phyloP scores from a whole-genome alignment of 768 basidiomycete genomes.

The Chlorophyllum brunneum region DNA sequence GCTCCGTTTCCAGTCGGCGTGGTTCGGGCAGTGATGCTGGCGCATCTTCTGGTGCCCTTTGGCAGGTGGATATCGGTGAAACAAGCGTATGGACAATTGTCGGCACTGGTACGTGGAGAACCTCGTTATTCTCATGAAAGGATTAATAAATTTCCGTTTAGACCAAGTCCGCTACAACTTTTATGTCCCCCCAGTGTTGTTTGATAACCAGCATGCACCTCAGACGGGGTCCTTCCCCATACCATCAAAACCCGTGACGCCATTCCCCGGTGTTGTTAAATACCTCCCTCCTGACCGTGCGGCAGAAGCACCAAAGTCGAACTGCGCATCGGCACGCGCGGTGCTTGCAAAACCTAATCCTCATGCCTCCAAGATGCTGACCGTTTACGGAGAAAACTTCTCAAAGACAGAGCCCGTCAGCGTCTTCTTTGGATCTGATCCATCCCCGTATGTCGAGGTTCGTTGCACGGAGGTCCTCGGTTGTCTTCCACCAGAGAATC shows the following conservation, averaged over 20 bases:
- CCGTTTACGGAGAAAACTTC: slow-evolving; percentile 88
- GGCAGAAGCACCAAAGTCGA: slow-evolving; percentile 74
- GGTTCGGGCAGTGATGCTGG: slow-evolving; percentile 64
- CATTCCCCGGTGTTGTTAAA: slow-evolving; percentile 85
- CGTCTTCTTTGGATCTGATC: slow-evolving; percentile 85
- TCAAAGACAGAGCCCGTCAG: slow-evolving; percentile 76
- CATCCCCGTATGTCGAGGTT: slow-evolving; percentile 83
- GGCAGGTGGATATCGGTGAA: slow-evolving; percentile 91
- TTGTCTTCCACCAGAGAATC: slow-evolving; percentile 70
- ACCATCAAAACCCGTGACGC: slow-evolving; percentile 79
- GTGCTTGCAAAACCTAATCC: slow-evolving; percentile 75
- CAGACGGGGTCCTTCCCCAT: slow-evolving; percentile 73
- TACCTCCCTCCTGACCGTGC: slow-evolving; percentile 89
- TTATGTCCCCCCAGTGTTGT: slow-evolving; percentile 82
- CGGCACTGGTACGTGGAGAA: slow-evolving; percentile 64
- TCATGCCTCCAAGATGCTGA: slow-evolving; percentile 75
- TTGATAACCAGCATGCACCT: slow-evolving; percentile 73
- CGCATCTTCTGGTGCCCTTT: slow-evolving; percentile 74
- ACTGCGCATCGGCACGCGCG: slow-evolving; percentile 61
- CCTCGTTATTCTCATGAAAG: slow-evolving; percentile 1
- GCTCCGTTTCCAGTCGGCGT: slow-evolving; percentile 65
- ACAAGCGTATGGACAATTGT: slow-evolving; percentile 95
- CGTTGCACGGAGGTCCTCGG: slow-evolving; percentile 84
- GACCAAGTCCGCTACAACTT: slow-evolving; percentile 94
- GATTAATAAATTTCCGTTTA: slow-evolving; percentile 26